These are phyloP conservation scores for Lepidium africanum DNA, from an alignment of 345 rosid genomes.

Conservation along the genomic window DNA sequence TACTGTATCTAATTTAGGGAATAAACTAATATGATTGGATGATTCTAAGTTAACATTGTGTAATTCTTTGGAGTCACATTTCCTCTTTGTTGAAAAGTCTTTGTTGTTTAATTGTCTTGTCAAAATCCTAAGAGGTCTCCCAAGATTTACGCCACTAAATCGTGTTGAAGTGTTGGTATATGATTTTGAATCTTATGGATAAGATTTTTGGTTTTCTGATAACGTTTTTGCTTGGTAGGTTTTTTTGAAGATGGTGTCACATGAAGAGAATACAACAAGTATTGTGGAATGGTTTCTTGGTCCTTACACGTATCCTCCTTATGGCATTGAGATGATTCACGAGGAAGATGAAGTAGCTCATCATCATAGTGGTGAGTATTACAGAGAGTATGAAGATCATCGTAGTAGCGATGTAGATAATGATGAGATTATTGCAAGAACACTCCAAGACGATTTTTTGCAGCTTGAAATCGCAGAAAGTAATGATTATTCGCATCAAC, in stretches of 20 bases:
- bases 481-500: constrained; percentile 33
- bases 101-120: constrained; percentile 5
- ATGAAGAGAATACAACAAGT: constrained; percentile 29
- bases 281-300: constrained; percentile 66
- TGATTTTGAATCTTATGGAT: constrained; percentile 3
- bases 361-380: constrained; percentile 33
- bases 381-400: constrained; percentile 43
- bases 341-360: constrained; percentile 5
- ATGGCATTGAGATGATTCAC: constrained; percentile 38
- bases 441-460: constrained; percentile 82
- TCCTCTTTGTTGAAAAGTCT: constrained; percentile 26
- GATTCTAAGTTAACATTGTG: constrained; percentile 7
- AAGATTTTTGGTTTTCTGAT: neutral
- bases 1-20: neutral
- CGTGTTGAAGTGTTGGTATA: neutral
- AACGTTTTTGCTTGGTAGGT: neutral
- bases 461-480: constrained; percentile 58
- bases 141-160: neutral
- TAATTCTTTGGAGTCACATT: constrained; percentile 13
- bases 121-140: neutral
- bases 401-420: constrained; percentile 47
- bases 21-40: neutral
- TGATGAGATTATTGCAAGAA: constrained; percentile 81
- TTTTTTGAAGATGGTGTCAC: constrained; percentile 21
- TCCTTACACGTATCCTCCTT: constrained; percentile 40